These are phyloP conservation scores for Ceratobasidium sp. DNA, from an alignment of 1,284 basidiomycete genomes.

Conservation along the genomic window DNA sequence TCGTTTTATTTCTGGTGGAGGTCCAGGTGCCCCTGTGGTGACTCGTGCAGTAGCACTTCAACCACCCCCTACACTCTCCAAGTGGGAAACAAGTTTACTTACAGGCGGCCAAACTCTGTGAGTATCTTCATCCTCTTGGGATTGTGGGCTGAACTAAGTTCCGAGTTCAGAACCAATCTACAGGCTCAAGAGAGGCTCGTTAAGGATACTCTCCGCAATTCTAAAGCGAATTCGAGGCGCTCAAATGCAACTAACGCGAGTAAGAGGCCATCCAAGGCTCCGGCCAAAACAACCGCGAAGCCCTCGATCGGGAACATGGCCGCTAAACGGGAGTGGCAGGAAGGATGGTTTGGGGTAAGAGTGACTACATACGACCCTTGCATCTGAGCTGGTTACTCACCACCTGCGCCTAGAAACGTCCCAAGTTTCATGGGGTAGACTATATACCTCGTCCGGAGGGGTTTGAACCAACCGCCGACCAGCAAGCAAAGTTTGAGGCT, in stretches of 20 bases:
- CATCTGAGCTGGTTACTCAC: neutral
- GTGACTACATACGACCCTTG: neutral
- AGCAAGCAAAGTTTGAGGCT: conserved; percentile 10
- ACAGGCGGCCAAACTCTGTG: conserved; percentile 35
- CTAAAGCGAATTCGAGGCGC: conserved; percentile 19
- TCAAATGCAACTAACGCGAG: conserved; percentile 20
- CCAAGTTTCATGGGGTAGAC: neutral
- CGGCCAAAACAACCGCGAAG: conserved; percentile 21
- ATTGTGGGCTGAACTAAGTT: neutral
- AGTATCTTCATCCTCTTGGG: neutral
- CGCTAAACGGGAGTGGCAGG: conserved; percentile 26
- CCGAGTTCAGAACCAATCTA: conserved; percentile 2
- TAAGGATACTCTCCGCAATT: neutral
- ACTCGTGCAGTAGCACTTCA: conserved; percentile 10
- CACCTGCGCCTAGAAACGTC: conserved; percentile 7
- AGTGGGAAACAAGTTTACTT: conserved; percentile 7
- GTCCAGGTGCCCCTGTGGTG: conserved; percentile 21
- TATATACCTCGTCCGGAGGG: conserved; percentile 9
- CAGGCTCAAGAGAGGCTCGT: neutral
- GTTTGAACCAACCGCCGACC: conserved; percentile 1
- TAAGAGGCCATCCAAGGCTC: conserved; percentile 2
- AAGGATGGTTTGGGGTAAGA: conserved; percentile 25
- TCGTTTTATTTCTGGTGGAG: conserved; percentile 31
- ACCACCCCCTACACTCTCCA: neutral
- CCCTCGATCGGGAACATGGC: conserved; percentile 17